Percentiles rank a stretch among this genome's conserved stretches.
phyloP scores from a whole-genome alignment of 1,284 basidiomycete genomes.

The Fereydounia khargensis region DNA sequence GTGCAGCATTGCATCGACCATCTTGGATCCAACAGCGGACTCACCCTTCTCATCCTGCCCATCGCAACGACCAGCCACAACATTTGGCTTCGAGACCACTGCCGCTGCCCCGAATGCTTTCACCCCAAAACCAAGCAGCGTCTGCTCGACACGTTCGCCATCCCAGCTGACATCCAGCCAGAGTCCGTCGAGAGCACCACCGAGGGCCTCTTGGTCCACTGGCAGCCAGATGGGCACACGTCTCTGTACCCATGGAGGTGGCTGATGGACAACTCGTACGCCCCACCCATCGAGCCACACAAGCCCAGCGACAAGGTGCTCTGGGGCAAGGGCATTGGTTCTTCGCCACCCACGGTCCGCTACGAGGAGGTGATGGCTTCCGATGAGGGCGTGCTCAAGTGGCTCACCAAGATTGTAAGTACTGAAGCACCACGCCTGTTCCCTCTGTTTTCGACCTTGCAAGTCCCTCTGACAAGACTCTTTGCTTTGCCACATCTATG shows the following conservation, averaged over 20 bases:
- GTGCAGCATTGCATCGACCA: not conserved
- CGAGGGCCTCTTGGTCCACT: conserved; percentile 69
- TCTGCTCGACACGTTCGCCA: conserved; percentile 81
- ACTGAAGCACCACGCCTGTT: no score
- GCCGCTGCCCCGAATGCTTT: conserved; percentile 81
- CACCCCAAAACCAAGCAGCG: conserved; percentile 88
- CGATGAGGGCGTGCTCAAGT: conserved; percentile 72
- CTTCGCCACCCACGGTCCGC: conserved; percentile 72
- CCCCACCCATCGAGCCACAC: conserved; percentile 63
- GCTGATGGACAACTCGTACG: conserved; percentile 73
- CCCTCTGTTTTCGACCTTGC: no score
- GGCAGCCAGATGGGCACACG: conserved; percentile 62
- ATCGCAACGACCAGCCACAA: conserved; percentile 60
- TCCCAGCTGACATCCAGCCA: conserved; percentile 72
- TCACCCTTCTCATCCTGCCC: not conserved
- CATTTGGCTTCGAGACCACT: conserved; percentile 78
- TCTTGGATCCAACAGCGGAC: not conserved
- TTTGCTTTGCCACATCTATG: no score
- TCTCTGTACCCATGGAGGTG: conserved; percentile 85
- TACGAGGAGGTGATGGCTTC: conserved; percentile 75
- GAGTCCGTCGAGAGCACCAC: conserved; percentile 65
- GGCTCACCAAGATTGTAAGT: conserved; percentile 78
- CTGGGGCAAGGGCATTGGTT: conserved; percentile 77
- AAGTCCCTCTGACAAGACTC: no score
- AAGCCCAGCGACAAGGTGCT: no score